Evolutionary conservation across 208 protist species (phyloP).

Genomic region (Trypanosoma avium): DNA sequence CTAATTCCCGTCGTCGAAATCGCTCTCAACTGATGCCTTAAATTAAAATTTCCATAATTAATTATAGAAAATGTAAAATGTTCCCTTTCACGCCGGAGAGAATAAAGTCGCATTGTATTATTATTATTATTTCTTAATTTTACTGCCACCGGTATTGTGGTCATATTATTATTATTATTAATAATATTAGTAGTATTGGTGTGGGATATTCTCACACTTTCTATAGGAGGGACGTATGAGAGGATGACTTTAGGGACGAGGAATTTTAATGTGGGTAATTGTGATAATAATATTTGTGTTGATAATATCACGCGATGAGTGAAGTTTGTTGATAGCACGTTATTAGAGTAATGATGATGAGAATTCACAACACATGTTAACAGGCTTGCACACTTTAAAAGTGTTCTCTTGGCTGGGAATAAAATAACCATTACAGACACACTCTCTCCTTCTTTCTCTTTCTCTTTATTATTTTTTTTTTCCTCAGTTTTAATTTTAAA

Average conservation of each 20-base stretch:
- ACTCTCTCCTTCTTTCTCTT: slow-evolving; percentile 1
- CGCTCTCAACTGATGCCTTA: slow-evolving; percentile 12
- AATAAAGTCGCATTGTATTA: too few species aligned
- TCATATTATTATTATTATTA: too few species aligned
- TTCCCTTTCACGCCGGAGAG: too few species aligned
- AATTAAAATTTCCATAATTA: background rate
- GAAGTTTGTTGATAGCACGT: background rate
- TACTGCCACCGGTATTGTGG: too few species aligned
- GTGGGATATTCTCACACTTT: background rate
- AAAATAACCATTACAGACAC: slow-evolving; percentile 6
- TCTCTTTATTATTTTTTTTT: slow-evolving; percentile 5
- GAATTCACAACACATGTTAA: background rate
- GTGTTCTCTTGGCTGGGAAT: background rate
- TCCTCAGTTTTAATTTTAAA: slow-evolving; percentile 2
- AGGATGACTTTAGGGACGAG: background rate
- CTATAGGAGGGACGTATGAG: slow-evolving; percentile 11
- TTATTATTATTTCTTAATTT: too few species aligned
- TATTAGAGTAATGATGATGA: background rate
- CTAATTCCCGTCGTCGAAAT: background rate
- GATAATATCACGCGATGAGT: background rate
- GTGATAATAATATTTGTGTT: too few species aligned
- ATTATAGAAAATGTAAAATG: background rate
- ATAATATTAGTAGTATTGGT: background rate
- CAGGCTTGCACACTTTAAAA: background rate
- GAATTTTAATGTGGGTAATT: slow-evolving; percentile 1